Percentiles rank a stretch among this genome's conserved stretches.
Evolutionary conservation across 345 rosid genomes (phyloP).

Genomic region (Brassica napus): Da-Ae NC_063446.1:60074001-60074500

Average conservation of each 20-base stretch:
- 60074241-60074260: conserved; percentile 31
- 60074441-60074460: not conserved
- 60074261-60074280: conserved; percentile 31
- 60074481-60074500: not conserved
- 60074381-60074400: conserved; percentile 69
- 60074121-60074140: conserved; percentile 54
- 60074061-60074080: conserved; percentile 85
- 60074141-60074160: conserved; percentile 75
- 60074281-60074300: conserved; percentile 44
- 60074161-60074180: conserved; percentile 59
- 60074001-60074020: not conserved
- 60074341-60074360: conserved; percentile 80
- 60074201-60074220: not conserved
- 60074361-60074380: conserved; percentile 87
- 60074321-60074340: conserved; percentile 68
- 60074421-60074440: conserved; percentile 42
- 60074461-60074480: not conserved
- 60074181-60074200: not conserved
- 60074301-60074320: conserved; percentile 52
- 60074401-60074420: conserved; percentile 49
- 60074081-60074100: conserved; percentile 48
- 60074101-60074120: conserved; percentile 53
- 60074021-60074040: not conserved
- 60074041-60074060: conserved; percentile 52
- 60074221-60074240: not conserved